A percentile compares a stretch with the other conserved stretches of the same genome.
phyloP scores from a whole-genome alignment of 768 basidiomycete genomes.

The Hemileccinum impolitum region DNA sequence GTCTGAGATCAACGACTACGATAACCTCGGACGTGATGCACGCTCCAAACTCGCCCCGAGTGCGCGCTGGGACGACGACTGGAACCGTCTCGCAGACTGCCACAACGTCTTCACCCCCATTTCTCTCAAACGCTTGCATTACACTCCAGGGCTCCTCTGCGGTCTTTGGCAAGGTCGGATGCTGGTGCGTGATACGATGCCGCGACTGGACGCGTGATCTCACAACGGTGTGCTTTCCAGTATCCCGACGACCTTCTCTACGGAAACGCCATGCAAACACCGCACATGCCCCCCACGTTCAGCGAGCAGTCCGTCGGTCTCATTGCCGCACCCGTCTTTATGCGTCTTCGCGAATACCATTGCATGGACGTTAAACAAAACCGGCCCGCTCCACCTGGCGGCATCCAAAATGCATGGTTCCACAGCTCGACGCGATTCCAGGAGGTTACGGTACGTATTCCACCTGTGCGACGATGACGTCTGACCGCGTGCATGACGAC shows the following conservation, averaged over 20 bases:
- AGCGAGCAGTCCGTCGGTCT: constrained; percentile 35
- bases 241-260: constrained; percentile 20
- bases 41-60: constrained; percentile 36
- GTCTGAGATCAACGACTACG: constrained; percentile 12
- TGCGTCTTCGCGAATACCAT: constrained; percentile 56
- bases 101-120: constrained; percentile 32
- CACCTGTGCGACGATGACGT: constrained; percentile 1
- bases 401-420: constrained; percentile 43
- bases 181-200: constrained; percentile 42
- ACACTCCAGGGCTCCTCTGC: constrained; percentile 48
- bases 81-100: constrained; percentile 52
- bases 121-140: constrained; percentile 34
- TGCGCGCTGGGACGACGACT: constrained; percentile 51
- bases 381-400: constrained; percentile 31
- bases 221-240: constrained; percentile 4
- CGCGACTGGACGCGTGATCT: not conserved
- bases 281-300: constrained; percentile 28
- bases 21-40: constrained; percentile 24
- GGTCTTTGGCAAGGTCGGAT: constrained; percentile 66
- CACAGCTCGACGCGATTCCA: constrained; percentile 16
- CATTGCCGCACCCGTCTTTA: constrained; percentile 50
- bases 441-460: constrained; percentile 25
- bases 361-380: constrained; percentile 39
- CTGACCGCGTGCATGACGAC: not conserved
- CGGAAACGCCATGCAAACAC: constrained; percentile 15